Percentiles rank a stretch among this genome's conserved stretches.
Conservation (phyloP, 139 green algal genomes). For the Chlorella sp. region DNA sequence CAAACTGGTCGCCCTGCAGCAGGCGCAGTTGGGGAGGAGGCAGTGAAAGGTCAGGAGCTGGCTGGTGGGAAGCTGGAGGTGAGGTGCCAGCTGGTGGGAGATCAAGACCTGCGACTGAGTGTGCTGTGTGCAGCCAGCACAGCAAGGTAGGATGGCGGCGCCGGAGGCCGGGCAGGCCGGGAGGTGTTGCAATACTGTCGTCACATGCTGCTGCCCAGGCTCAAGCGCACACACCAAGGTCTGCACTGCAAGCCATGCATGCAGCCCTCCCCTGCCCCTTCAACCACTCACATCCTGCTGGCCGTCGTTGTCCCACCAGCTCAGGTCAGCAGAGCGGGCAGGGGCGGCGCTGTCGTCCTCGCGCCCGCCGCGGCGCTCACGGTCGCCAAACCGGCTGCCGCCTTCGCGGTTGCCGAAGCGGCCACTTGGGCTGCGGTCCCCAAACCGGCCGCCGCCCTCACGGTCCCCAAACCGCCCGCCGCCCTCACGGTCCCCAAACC, state of each 20-base stretch:
- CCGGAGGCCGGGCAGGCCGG: too few relatives aligned
- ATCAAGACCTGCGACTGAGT: too few relatives aligned
- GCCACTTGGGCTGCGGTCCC: neutral
- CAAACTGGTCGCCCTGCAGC: neutral
- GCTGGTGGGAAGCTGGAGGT: too few relatives aligned
- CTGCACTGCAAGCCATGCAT: too few relatives aligned
- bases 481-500: slow-evolving; percentile 10
- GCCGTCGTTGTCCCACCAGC: slow-evolving; percentile 11
- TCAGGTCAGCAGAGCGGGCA: neutral
- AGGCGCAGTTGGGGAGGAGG: too few relatives aligned
- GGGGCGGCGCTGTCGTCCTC: neutral
- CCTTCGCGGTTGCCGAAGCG: neutral
- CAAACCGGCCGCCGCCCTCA: neutral
- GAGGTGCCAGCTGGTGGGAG: too few relatives aligned
- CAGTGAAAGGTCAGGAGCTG: too few relatives aligned
- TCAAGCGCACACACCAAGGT: too few relatives aligned
- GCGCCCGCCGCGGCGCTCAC: neutral
- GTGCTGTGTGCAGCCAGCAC: neutral
- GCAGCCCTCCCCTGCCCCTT: neutral
- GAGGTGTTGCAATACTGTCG: too few relatives aligned
- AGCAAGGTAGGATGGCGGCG: too few relatives aligned
- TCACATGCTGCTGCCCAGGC: too few relatives aligned
- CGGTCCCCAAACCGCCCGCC: slow-evolving; percentile 5
- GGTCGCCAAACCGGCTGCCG: neutral
- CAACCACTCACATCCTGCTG: neutral